Evolutionary conservation across 2,329 filamentous ascomycete genomes (phyloP).

Genomic region (Calcarisporium arbuscula): DNA sequence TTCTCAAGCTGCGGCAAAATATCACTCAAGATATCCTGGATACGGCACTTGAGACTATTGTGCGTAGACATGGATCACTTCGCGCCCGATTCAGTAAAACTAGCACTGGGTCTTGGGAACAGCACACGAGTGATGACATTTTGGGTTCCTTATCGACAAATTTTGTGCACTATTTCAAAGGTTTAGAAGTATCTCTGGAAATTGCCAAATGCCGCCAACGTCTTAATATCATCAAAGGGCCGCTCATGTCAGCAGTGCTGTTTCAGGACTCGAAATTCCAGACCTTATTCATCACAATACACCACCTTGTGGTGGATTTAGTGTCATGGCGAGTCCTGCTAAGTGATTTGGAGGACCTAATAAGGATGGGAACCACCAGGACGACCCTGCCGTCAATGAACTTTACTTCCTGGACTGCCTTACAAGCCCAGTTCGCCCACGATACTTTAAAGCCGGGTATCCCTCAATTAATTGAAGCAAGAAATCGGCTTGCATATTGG

Average conservation of each 20-base stretch:
- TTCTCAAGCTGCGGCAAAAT: slow-evolving; percentile 1
- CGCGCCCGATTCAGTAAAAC: slow-evolving; percentile 1
- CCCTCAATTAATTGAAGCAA: too few relatives aligned
- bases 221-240: slow-evolving; percentile 2
- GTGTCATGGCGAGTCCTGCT: slow-evolving; percentile 13
- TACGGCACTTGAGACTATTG: background rate
- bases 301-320: slow-evolving; percentile 13
- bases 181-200: background rate
- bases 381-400: background rate
- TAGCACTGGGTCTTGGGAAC: slow-evolving; percentile 1
- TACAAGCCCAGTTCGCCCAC: slow-evolving; percentile 1
- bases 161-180: background rate
- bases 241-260: slow-evolving; percentile 1
- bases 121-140: background rate
- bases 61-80: slow-evolving; percentile 1
- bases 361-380: background rate
- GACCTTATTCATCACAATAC: slow-evolving; percentile 3
- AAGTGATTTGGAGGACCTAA: slow-evolving; percentile 7
- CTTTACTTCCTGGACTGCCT: background rate
- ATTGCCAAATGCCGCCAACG: background rate
- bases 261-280: background rate
- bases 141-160: background rate
- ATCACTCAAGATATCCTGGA: background rate
- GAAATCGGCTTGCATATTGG: slow-evolving; percentile 1
- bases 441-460: background rate